Evolutionary conservation across 2,329 filamentous ascomycete genomes (phyloP).

Genomic region (Capronia epimyces): DNA sequence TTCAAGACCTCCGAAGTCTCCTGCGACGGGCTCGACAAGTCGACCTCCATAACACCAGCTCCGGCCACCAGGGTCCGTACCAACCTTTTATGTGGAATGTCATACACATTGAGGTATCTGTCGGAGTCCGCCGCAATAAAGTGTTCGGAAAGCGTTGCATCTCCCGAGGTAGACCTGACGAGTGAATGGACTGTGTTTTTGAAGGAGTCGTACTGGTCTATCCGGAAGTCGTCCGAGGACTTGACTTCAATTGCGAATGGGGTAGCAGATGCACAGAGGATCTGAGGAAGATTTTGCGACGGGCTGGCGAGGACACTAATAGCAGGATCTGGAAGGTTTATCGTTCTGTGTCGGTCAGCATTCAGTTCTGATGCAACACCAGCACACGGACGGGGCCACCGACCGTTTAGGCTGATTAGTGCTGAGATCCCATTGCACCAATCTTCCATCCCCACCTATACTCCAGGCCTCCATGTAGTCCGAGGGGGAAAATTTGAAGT

Average conservation of each 20-base stretch:
- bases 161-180: constrained; percentile 37
- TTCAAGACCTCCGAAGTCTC: constrained; percentile 19
- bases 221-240: constrained; percentile 35
- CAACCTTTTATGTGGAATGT: constrained; percentile 40
- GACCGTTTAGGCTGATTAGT: constrained; percentile 43
- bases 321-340: constrained; percentile 41
- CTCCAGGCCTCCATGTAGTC: constrained; percentile 51
- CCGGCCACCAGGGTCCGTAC: constrained; percentile 47
- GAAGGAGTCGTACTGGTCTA: constrained; percentile 45
- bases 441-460: constrained; percentile 49
- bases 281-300: constrained; percentile 37
- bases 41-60: constrained; percentile 41
- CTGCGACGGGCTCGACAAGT: constrained; percentile 33
- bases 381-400: constrained; percentile 4
- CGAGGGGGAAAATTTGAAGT: constrained; percentile 48
- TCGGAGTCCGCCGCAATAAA: constrained; percentile 49
- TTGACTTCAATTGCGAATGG: constrained; percentile 44
- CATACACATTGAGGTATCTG: constrained; percentile 48
- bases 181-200: constrained; percentile 46
- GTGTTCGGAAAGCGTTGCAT: constrained; percentile 30
- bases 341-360: constrained; percentile 33
- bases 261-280: constrained; percentile 49
- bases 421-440: constrained; percentile 49
- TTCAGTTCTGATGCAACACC: not conserved
- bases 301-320: constrained; percentile 40